Evolutionary conservation across 768 basidiomycete species (phyloP).

Genomic region (Panus rudis): DNA sequence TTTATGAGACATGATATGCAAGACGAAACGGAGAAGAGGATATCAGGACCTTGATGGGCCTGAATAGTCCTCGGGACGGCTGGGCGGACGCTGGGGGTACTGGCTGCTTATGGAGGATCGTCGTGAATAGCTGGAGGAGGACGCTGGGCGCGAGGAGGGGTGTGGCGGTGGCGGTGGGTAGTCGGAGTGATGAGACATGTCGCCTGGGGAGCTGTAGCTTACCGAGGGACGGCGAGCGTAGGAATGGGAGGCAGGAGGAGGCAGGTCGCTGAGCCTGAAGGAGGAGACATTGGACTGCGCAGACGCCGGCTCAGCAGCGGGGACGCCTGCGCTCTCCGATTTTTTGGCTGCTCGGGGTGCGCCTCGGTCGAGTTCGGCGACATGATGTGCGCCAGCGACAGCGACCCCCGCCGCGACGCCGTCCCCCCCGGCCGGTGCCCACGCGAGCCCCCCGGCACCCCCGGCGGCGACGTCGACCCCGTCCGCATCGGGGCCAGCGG

Average conservation of each 20-base stretch:
- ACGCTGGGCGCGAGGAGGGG: neutral
- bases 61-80: too few relatives aligned
- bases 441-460: conserved; percentile 23
- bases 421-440: conserved; percentile 26
- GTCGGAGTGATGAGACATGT: neutral
- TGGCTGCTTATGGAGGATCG: neutral
- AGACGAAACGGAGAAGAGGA: too few relatives aligned
- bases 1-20: too few relatives aligned
- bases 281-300: conserved; percentile 36
- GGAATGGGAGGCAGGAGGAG: neutral
- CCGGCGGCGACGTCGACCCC: conserved; percentile 16
- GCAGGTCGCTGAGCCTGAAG: conserved; percentile 14
- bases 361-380: conserved; percentile 28
- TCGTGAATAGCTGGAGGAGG: neutral
- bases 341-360: conserved; percentile 48
- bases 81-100: neutral
- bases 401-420: conserved; percentile 29
- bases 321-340: conserved; percentile 74
- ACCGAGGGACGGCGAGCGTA: neutral
- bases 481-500: conserved; percentile 12
- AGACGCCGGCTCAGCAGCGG: conserved; percentile 67
- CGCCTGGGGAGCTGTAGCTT: neutral
- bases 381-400: conserved; percentile 36
- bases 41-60: too few relatives aligned
- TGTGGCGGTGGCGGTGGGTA: neutral